Conservation (phyloP, 352 stramenopile genomes). For the Lagenidium giganteum region DNA sequence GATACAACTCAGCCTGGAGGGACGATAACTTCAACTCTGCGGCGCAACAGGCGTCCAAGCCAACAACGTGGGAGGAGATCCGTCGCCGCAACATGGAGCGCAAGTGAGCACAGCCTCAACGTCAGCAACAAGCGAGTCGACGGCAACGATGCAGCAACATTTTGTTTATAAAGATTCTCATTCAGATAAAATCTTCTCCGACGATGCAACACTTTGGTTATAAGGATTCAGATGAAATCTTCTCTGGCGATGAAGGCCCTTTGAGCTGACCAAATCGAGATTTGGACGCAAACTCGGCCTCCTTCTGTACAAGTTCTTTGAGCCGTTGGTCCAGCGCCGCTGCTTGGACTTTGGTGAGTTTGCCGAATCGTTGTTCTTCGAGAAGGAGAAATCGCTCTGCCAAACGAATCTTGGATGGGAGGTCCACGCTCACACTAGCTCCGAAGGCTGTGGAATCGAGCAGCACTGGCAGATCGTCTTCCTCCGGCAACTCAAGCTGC, state of each 20-base stretch:
- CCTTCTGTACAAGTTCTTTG: slow-evolving; percentile 47
- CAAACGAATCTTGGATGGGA: slow-evolving; percentile 41
- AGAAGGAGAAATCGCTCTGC: slow-evolving; percentile 55
- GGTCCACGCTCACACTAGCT: slow-evolving; percentile 25
- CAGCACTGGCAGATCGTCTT: slow-evolving; percentile 47
- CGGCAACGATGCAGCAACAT: too few relatives aligned
- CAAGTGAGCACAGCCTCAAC: slow-evolving; percentile 38
- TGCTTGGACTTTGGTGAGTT: slow-evolving; percentile 24
- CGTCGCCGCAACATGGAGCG: slow-evolving; percentile 39
- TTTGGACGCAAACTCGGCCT: slow-evolving; percentile 56
- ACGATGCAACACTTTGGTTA: not conserved
- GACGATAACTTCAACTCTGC: slow-evolving; percentile 16
- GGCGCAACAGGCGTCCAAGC: slow-evolving; percentile 16
- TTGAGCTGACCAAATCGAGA: slow-evolving; percentile 27
- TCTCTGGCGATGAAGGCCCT: not conserved
- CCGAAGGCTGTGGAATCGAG: slow-evolving; percentile 49
- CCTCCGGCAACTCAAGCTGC: slow-evolving; percentile 45
- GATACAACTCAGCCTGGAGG: slow-evolving; percentile 47
- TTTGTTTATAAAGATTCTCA: too few relatives aligned
- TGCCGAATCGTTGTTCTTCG: slow-evolving; percentile 45
- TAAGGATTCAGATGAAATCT: not conserved
- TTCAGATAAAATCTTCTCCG: not conserved
- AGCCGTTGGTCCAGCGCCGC: slow-evolving; percentile 32
- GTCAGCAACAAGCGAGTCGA: too few relatives aligned
- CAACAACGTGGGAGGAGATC: slow-evolving; percentile 77